These are phyloP conservation scores for Metahyphopichia silvanorum DNA, from an alignment of 805 yeast species.

Conservation along the genomic window DNA sequence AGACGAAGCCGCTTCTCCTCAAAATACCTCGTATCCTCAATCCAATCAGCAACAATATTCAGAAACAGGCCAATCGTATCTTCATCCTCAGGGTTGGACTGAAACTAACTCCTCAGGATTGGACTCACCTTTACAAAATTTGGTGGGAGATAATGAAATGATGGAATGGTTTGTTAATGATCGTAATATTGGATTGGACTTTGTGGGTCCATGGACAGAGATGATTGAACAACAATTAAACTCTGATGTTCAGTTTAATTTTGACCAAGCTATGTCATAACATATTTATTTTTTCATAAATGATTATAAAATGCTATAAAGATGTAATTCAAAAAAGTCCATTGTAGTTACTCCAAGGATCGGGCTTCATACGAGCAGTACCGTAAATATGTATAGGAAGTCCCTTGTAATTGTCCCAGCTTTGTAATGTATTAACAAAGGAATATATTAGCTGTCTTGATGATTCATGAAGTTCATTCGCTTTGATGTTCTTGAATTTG, in stretches of 20 bases:
- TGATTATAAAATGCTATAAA: no score
- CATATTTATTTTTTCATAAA: no score
- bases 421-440: slow-evolving; percentile 2
- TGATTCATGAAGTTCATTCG: slow-evolving; percentile 1
- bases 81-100: background rate
- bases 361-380: background rate
- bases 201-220: slow-evolving; percentile 75
- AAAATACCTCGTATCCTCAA: no score
- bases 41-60: slow-evolving; percentile 2
- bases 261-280: slow-evolving; percentile 16
- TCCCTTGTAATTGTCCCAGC: slow-evolving; percentile 2
- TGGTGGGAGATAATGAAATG: slow-evolving; percentile 38
- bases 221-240: slow-evolving; percentile 67
- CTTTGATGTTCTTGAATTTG: background rate
- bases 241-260: slow-evolving; percentile 28
- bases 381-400: slow-evolving; percentile 2
- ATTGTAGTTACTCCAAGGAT: no score
- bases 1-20: no score
- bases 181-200: slow-evolving; percentile 38
- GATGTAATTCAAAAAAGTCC: no score
- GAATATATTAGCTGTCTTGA: slow-evolving; percentile 1
- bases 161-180: slow-evolving; percentile 44
- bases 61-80: background rate
- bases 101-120: no score
- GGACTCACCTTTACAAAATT: slow-evolving; percentile 16